Evolutionary conservation across 495 filamentous ascomycete species (phyloP), one percentile per base, ranked within the genome.

Genomic region (Pseudevernia furfuracea): DNA sequence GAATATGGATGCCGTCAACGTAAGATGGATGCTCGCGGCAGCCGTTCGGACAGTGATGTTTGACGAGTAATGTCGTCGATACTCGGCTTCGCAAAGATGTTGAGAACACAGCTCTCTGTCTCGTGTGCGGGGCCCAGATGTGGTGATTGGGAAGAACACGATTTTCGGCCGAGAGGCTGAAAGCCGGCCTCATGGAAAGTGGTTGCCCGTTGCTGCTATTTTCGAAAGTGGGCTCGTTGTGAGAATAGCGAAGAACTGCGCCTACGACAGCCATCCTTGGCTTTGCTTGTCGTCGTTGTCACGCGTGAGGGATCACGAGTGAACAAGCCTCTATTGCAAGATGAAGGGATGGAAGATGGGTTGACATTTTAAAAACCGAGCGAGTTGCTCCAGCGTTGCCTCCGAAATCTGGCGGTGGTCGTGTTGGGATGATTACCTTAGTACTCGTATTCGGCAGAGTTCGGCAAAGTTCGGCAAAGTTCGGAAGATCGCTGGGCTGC

Each of bases 241-340:
- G 48, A 52, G 48, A 52, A 30, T 52, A 52, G 11, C 48, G 48
- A 28, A 52, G 48, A 30, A 52, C 11, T 30, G 48, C 48, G 48
- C 48, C 48, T 14, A 52, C 48, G 11, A 15, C 12, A 3, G 48
- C 30, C 48, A 32, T 53, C 49, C 28, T 53, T 30, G 49, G 12
- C 49, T 53, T 53, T 19, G 25, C 14, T 32, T 3, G 25, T 53
- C 15, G 49, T 53, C 28, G 49, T 32, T 53, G 25, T 15, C 6
- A 53, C 14, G 19, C 11, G 17, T 19, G 3, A 53, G 49, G 49
- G 15, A 17, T 3, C 23, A 17, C 49, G 3, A 25, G 12, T 32
- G 25, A 32, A 25, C 49, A 53, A 32, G 8, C 12, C 19, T 53
- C 28, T 53, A 4, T 4, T 32, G 15, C 49, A 19, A 4, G 49